phyloP scores from a whole-genome alignment of 768 basidiomycete genomes.

The Auricularia sp. region DNA sequence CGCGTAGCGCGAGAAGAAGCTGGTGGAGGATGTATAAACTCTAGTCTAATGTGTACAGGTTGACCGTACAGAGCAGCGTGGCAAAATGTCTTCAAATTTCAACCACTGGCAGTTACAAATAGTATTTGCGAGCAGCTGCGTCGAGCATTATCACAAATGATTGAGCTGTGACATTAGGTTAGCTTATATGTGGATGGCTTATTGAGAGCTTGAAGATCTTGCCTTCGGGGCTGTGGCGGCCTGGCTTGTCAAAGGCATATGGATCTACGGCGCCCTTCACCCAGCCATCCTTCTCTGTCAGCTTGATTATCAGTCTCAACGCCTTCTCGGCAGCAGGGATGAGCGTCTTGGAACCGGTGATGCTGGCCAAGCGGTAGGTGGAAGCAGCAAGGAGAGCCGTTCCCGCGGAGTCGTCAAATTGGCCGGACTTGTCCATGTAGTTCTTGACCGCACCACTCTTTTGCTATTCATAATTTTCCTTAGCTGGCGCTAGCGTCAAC shows the following conservation, averaged over 20 bases:
- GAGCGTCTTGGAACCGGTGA: not conserved
- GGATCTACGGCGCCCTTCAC: constrained; percentile 1
- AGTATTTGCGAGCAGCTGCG: not conserved
- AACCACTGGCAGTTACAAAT: not conserved
- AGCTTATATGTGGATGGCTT: too few species aligned
- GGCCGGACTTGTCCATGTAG: not conserved
- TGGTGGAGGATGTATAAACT: too few species aligned
- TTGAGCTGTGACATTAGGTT: not conserved
- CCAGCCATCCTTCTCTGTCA: not conserved
- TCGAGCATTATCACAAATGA: not conserved
- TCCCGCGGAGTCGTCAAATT: constrained; percentile 3
- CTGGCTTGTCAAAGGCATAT: not conserved
- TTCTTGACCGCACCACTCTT: not conserved
- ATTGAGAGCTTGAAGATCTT: too few species aligned
- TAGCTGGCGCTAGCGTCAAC: too few species aligned
- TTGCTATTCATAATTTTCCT: not conserved
- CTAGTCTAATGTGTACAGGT: too few species aligned
- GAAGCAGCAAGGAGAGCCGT: constrained; percentile 5
- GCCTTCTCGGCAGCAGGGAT: constrained; percentile 3
- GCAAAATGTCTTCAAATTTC: too few species aligned
- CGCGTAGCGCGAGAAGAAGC: too few species aligned
- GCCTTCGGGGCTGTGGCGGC: not conserved
- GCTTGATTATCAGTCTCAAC: not conserved
- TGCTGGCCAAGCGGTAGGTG: not conserved
- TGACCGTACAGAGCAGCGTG: too few species aligned